Percentiles rank a stretch among this genome's conserved stretches.
These are phyloP conservation scores for Colletotrichum liaoningense DNA, from an alignment of 2,329 filamentous ascomycete genomes.

Conservation along the genomic window DNA sequence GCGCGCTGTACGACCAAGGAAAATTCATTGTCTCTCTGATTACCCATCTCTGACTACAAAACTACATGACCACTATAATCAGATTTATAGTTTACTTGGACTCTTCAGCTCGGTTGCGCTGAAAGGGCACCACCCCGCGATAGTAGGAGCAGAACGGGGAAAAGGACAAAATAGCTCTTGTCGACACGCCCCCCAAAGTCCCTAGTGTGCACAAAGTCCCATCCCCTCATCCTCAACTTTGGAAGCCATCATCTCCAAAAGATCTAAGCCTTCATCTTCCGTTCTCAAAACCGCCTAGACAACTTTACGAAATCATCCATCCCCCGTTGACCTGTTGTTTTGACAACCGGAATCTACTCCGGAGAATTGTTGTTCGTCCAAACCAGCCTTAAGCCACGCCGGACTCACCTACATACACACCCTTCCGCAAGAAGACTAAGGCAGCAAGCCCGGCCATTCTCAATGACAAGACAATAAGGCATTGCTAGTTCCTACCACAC, in stretches of 20 bases:
- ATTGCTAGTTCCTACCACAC: not conserved
- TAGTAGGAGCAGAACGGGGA: not conserved
- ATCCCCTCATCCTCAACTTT: not conserved
- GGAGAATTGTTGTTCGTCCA: not conserved
- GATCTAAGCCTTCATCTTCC: not conserved
- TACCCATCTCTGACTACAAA: slow-evolving; percentile 7
- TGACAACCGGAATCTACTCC: not conserved
- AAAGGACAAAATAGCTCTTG: not conserved
- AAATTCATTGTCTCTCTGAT: not conserved
- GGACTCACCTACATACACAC: not conserved
- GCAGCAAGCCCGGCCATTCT: not conserved
- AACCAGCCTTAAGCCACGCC: not conserved
- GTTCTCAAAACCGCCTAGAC: not conserved
- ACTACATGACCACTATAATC: not conserved
- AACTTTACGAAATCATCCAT: not conserved
- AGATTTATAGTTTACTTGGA: slow-evolving; percentile 23
- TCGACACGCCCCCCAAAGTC: not conserved
- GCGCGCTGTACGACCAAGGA: not conserved
- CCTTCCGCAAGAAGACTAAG: not conserved
- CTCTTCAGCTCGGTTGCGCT: not conserved
- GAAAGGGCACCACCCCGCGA: not conserved
- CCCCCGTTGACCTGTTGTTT: not conserved
- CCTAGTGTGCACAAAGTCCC: not conserved
- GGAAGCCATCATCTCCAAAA: not conserved
- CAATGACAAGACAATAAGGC: not conserved